Evolutionary conservation across 2,329 filamentous ascomycete species (phyloP), one percentile per base, ranked within the genome.

Genomic region (Fusarium falciforme): DNA sequence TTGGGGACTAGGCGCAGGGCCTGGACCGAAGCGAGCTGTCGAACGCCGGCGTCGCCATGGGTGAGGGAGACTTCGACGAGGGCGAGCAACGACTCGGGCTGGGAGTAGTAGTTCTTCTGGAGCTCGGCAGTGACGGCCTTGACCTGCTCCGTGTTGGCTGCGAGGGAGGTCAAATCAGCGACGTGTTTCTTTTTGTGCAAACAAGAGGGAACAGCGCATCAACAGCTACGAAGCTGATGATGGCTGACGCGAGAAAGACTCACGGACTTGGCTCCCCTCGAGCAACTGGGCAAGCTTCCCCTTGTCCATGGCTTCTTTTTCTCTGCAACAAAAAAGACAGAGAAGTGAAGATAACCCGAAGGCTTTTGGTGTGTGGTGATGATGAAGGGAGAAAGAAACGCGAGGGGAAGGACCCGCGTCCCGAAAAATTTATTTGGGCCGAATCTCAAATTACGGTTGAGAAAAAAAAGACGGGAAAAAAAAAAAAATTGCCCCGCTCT

Each of bases 1-100:
- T 94, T 97, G 76, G 88, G 84, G 42, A 96, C 93, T 54, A 97
- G 89, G 79, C 94, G 93, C 70, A 94, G 89, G 33, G 93, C 93
- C 88, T 98, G 95, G 74, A 98, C 94, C 62, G 95, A 94, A 62
- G 96, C 95, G 75, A 97, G 89, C 87, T 98, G 96, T 80, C 95
- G 93, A 65, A 98, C 88, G 76, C 92, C 90, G 55, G 89, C 82
- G 80, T 91, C 88, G 70, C 91, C 87, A 83, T 98, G 93, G 67
- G 93, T 94, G 78, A 94, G 93, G 77, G 97, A 89, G 79, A 98
- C 92, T 85, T 98, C 94, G 77, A 98, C 90, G 72, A 98, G 92
- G 79, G 94, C 91, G 65, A 96, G 89, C 67, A 98, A 91, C 17
- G 94, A 94, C 79, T 95, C 90, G 42, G 96, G 93, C 77, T 94